A percentile compares a stretch with the other conserved stretches of the same genome.
Evolutionary conservation across 768 basidiomycete species (phyloP).

Genomic region (Pleurotus tuber-regium): DNA sequence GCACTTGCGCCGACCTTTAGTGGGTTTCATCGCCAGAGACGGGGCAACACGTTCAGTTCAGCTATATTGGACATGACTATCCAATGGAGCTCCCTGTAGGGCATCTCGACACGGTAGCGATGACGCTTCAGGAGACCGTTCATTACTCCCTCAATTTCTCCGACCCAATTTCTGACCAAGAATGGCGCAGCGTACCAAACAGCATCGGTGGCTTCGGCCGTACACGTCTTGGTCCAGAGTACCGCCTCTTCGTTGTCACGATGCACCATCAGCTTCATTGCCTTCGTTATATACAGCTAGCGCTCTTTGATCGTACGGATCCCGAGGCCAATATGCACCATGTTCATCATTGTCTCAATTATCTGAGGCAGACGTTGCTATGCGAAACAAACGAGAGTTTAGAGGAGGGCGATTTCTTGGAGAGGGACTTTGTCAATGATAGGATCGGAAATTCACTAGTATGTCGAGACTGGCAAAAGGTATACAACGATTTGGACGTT

Average conservation of each 20-base stretch:
- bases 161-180: too few species aligned
- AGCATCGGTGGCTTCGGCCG: too few species aligned
- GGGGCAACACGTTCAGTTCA: too few species aligned
- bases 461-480: constrained; percentile 28
- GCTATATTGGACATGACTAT: constrained; percentile 21
- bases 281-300: constrained; percentile 18
- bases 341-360: constrained; percentile 37
- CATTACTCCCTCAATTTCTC: too few species aligned
- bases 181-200: too few species aligned
- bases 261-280: constrained; percentile 40
- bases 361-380: constrained; percentile 34
- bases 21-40: too few species aligned
- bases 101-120: too few species aligned
- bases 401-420: constrained; percentile 29
- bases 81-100: constrained; percentile 16
- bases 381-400: constrained; percentile 39
- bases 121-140: too few species aligned
- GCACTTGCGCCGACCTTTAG: too few species aligned
- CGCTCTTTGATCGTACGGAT: constrained; percentile 11
- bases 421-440: constrained; percentile 21
- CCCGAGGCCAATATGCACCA: constrained; percentile 16
- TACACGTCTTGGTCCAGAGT: constrained; percentile 21
- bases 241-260: constrained; percentile 28
- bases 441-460: constrained; percentile 23
- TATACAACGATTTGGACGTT: constrained; percentile 21